A percentile compares a stretch with the other conserved stretches of the same genome.
phyloP scores from a whole-genome alignment of 768 basidiomycete genomes.

The Tylopilus intermedius region DNA sequence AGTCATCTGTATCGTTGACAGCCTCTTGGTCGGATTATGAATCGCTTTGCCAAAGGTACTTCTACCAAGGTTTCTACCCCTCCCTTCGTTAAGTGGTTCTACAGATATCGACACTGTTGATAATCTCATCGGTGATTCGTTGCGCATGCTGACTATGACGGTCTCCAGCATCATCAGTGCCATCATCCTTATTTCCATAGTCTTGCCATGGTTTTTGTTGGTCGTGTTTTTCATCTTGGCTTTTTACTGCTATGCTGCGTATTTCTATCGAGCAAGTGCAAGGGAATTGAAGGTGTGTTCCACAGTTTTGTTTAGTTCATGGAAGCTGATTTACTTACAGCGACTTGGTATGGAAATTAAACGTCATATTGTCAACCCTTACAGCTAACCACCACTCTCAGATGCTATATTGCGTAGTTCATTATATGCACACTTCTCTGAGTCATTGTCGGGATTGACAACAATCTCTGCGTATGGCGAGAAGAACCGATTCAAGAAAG shows the following conservation, averaged over 20 bases:
- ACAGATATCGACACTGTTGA: constrained; percentile 75
- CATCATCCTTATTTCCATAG: constrained; percentile 69
- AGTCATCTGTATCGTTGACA: constrained; percentile 22
- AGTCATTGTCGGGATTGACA: constrained; percentile 79
- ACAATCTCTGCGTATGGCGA: constrained; percentile 90
- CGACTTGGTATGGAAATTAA: constrained; percentile 42
- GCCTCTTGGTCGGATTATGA: constrained; percentile 85
- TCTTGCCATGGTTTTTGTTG: constrained; percentile 83
- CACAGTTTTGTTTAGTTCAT: background rate
- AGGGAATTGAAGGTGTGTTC: constrained; percentile 71
- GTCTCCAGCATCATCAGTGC: constrained; percentile 65
- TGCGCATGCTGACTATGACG: constrained; percentile 69
- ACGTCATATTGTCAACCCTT: background rate
- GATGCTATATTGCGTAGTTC: constrained; percentile 84
- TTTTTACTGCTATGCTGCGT: constrained; percentile 65
- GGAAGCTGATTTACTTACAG: constrained; percentile 26
- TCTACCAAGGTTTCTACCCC: background rate
- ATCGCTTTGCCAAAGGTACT: constrained; percentile 78
- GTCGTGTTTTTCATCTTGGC: constrained; percentile 56
- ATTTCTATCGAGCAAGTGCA: constrained; percentile 82
- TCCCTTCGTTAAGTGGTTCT: background rate
- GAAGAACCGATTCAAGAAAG: constrained; percentile 62
- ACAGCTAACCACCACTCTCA: constrained; percentile 15
- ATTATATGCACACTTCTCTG: constrained; percentile 89
- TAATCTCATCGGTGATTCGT: constrained; percentile 66